Evolutionary conservation across 106 monocot species (phyloP).

Genomic region (Acorus calamus): DNA sequence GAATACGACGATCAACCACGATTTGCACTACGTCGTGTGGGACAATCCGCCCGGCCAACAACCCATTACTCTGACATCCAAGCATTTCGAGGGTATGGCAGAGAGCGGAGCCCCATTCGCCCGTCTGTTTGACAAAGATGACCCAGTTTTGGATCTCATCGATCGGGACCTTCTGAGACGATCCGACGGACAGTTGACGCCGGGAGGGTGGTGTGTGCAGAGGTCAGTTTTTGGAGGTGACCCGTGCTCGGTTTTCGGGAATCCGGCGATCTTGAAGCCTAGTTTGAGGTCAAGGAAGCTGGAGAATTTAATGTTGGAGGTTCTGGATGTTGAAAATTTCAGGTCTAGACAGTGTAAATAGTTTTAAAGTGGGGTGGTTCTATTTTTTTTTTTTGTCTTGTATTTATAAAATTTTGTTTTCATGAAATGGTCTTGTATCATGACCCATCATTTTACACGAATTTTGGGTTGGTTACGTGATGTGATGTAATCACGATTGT

Average conservation of each 20-base stretch:
- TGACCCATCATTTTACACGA: too few relatives aligned
- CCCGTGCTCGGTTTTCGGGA: constrained; percentile 25
- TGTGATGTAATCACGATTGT: too few relatives aligned
- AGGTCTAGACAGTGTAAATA: constrained; percentile 59
- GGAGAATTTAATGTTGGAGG: constrained; percentile 50
- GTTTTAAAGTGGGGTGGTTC: neutral
- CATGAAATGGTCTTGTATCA: too few relatives aligned
- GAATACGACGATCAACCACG: constrained; percentile 74
- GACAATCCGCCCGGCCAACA: constrained; percentile 43
- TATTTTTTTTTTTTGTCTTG: too few relatives aligned
- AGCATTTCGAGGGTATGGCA: constrained; percentile 55
- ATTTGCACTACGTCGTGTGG: constrained; percentile 61
- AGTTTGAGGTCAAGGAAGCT: constrained; percentile 33
- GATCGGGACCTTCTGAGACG: constrained; percentile 48
- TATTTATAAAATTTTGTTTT: too few relatives aligned
- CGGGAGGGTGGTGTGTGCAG: constrained; percentile 68
- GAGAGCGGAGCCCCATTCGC: constrained; percentile 73
- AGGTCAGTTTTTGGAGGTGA: constrained; percentile 14
- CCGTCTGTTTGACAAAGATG: constrained; percentile 24
- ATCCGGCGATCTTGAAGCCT: constrained; percentile 34
- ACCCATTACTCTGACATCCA: constrained; percentile 38
- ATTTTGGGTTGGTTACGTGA: too few relatives aligned
- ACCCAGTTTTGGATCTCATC: constrained; percentile 52
- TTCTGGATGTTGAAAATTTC: constrained; percentile 59
- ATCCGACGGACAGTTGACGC: constrained; percentile 18